Base-by-base conservation (phyloP, 75 land plant species). In the Selaginella tamariscina region DNA sequence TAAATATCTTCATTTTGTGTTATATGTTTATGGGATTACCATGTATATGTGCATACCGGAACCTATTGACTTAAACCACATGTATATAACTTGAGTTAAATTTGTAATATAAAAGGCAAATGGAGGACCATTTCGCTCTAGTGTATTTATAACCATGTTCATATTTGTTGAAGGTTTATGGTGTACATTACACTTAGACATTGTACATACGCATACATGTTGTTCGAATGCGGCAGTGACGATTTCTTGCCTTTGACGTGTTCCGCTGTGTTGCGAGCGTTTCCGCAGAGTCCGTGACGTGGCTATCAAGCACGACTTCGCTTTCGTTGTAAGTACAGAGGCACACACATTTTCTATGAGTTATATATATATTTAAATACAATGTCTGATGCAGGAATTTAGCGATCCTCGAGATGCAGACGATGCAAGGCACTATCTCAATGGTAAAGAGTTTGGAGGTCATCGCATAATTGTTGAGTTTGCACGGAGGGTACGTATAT, bases 261-360 rank as follows among this genome's bases (percentile, higher is more conserved):
- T n/a, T n/a, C n/a, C n/a, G n/a, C n/a, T n/a, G n/a, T 87, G 73
- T 86, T 89, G 86, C 75, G 80, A 70, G 77, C 82, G 62, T 85
- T 91, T 85, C 64, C 95, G 86, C 97, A 92, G 97, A 92, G 84
- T 92, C 71, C 98, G 98, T 55, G 92, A 94, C 78, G 98, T 94
- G 96, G 98, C 87, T 79, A 66, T 94, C 88, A 94, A 94, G 98
- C 96, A 81, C 66, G 98, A 94, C 84, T 94, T 75, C 69, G 98
- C 98, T 32, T 94, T 92, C 65, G 78, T 92, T 73, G 97, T 92
- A 82, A 49, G 95, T 80, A 78, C 56, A 13, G 27, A 44, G 33
- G 27, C 1, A 29, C 66, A n/a, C 66, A 27, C n/a, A 1, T 11
- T 65, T 26, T 27, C 1, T 65, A n/a, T 29, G 29, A n/a, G 1